A percentile compares a stretch with the other conserved stretches of the same genome.
Conservation (phyloP, 352 stramenopile genomes). For the Pythium myriotylum region DNA sequence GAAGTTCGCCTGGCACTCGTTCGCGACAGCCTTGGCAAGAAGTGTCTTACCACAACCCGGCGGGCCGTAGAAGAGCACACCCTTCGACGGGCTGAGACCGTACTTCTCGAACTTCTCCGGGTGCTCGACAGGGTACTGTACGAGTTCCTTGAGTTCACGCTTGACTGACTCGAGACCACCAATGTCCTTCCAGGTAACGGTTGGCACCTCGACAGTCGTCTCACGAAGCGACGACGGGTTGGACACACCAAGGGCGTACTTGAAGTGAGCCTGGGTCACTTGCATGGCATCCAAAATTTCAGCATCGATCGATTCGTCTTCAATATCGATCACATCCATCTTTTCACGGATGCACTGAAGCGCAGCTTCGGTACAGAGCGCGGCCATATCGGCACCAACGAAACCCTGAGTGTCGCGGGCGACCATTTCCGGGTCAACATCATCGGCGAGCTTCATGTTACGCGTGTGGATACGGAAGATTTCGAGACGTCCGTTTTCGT, state of each 20-base stretch:
- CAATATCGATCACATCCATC: constrained; percentile 99
- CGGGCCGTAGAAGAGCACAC: constrained; percentile 99
- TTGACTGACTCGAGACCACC: constrained; percentile 98
- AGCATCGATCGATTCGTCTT: constrained; percentile 99
- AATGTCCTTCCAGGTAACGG: constrained; percentile 99
- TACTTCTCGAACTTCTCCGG: constrained; percentile 99
- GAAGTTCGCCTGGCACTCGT: constrained; percentile 99
- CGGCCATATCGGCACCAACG: constrained; percentile 99
- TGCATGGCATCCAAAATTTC: constrained; percentile 99
- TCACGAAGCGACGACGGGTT: constrained; percentile 99
- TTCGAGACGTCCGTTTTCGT: constrained; percentile 98
- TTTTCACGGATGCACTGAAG: constrained; percentile 99
- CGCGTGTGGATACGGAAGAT: constrained; percentile 99
- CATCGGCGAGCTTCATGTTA: constrained; percentile 99
- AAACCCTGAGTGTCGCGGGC: constrained; percentile 99
- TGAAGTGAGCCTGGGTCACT: constrained; percentile 99
- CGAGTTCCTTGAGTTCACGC: constrained; percentile 98
- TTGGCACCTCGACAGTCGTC: constrained; percentile 99
- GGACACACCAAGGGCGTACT: constrained; percentile 96
- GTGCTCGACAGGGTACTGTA: constrained; percentile 99
- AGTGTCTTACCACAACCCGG: constrained; percentile 99
- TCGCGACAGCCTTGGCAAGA: constrained; percentile 99
- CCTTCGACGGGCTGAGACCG: constrained; percentile 92
- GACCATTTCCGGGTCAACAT: constrained; percentile 98
- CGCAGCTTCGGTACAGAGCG: constrained; percentile 97